Base-by-base conservation (phyloP, 768 basidiomycete genomes). In the Coprinopsis marcescibilis region DNA sequence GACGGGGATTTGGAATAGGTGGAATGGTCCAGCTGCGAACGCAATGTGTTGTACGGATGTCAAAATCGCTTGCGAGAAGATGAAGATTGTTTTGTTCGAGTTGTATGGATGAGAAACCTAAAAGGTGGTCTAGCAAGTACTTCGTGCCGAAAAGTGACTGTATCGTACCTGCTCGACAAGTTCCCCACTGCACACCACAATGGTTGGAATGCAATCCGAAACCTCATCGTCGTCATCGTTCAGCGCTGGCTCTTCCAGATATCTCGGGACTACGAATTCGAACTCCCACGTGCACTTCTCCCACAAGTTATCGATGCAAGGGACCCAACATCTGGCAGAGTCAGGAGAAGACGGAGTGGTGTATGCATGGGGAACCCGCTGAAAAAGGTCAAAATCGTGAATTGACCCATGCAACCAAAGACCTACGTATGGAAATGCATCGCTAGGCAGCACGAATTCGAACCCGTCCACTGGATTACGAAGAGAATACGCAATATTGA, bases 261-360 rank as follows among this genome's bases (percentile, higher is more conserved):
- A 84, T 53, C 84, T 75, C 41, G 94, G 93, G 26, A 96, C 94
- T 42, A 96, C 81, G 62, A 96, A 90, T 64, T 97, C 91, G 48
- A 98, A 86, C 58, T 99, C 96, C 96, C 96, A 99, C 5, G 95
- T 94, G 56, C 89, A 96, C 57, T 90, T 85, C 65, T 96, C 94
- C 89, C 92, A 95, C 17, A 92, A 65, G 56, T 81, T 89, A 63
- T 99, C 96, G 15, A 97, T 65, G 57, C 96, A 99, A 12, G 96
- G 96, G n/a, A 97, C 84, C 96, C 96, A 99, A 57, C 90, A 93
- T 58, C 96, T 75, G n/a, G 95, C 93, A 14, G 90, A 77, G 59
- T 94, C 90, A 4, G 92, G 83, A 6, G 84, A 85, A 0, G 89
- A 86, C 1, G 92, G 84, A 3, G 83, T 85, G 2, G 93, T 91